Percentiles rank a stretch among this genome's conserved stretches.
These are phyloP conservation scores for Yamadazyma takamatsuzukensis DNA, from an alignment of 805 yeast species.

Conservation along the genomic window DNA sequence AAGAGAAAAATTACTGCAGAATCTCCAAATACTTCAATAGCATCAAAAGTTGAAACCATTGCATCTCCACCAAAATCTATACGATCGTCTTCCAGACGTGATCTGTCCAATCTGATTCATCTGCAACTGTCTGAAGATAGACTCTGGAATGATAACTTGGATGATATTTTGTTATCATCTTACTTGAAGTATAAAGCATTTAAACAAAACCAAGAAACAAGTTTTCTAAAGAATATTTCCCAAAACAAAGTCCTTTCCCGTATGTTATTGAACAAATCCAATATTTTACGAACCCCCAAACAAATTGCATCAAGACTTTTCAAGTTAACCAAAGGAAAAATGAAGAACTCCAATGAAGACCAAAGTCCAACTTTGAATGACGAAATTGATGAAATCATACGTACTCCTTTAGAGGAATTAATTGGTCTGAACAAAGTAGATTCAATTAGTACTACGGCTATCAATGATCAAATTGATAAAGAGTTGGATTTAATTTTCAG, in stretches of 20 bases:
- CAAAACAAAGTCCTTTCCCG: conserved; percentile 40
- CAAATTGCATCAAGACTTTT: conserved; percentile 33
- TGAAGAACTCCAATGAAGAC: conserved; percentile 1
- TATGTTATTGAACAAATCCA: conserved; percentile 36
- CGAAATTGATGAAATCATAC: conserved; percentile 24
- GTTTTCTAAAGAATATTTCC: conserved; percentile 28
- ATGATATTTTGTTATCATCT: conserved; percentile 31
- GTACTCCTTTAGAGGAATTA: conserved; percentile 26
- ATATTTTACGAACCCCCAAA: conserved; percentile 32
- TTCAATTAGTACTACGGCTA: conserved; percentile 21
- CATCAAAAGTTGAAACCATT: conserved; percentile 29
- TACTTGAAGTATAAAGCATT: conserved; percentile 32
- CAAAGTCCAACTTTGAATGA: conserved; percentile 14
- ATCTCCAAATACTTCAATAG: conserved; percentile 35
- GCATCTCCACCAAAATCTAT: conserved; percentile 15
- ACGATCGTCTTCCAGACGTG: conserved; percentile 3
- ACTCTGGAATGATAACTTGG: conserved; percentile 36
- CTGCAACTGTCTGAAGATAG: conserved; percentile 14
- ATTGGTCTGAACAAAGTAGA: conserved; percentile 13
- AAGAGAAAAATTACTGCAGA: conserved; percentile 16
- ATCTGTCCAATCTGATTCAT: conserved; percentile 2
- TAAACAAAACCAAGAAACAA: conserved; percentile 20
- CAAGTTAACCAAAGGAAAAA: conserved; percentile 22
- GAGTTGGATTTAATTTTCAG: conserved; percentile 29
- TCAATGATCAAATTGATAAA: conserved; percentile 21